A percentile compares a stretch with the other conserved stretches of the same genome.
These are phyloP conservation scores for Allium fistulosum DNA, from an alignment of 106 monocot genomes.

Conservation along the genomic window DNA sequence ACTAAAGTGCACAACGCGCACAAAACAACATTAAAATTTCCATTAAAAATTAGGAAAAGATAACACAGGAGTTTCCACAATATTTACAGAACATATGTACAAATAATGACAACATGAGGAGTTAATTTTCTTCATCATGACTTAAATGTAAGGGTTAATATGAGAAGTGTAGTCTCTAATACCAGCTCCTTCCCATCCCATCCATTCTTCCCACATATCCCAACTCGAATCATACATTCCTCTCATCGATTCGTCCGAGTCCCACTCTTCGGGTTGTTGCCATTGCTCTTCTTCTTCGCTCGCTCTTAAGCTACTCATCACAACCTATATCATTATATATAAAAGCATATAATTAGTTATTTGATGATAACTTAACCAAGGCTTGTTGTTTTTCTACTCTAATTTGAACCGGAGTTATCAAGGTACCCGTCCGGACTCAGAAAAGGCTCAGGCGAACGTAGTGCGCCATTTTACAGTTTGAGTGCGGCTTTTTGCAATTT, in stretches of 20 bases:
- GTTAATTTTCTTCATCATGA: background rate
- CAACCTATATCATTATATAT: conserved; percentile 41
- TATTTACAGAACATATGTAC: too few relatives aligned
- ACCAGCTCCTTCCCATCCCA: conserved; percentile 85
- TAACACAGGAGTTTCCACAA: too few relatives aligned
- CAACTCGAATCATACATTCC: conserved; percentile 50
- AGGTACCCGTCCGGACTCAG: too few relatives aligned
- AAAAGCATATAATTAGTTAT: background rate
- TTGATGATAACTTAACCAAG: background rate
- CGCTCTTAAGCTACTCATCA: conserved; percentile 53
- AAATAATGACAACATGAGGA: too few relatives aligned
- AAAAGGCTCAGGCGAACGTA: too few relatives aligned
- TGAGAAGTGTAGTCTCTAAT: conserved; percentile 64
- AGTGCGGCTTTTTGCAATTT: too few relatives aligned
- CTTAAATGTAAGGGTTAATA: conserved; percentile 66
- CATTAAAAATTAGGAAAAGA: too few relatives aligned
- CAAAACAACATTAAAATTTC: too few relatives aligned
- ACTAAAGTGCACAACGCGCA: too few relatives aligned
- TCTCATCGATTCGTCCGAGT: conserved; percentile 30
- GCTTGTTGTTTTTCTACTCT: background rate
- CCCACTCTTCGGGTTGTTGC: conserved; percentile 15
- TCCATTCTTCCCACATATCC: conserved; percentile 86
- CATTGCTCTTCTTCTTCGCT: conserved; percentile 26
- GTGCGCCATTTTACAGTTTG: too few relatives aligned
- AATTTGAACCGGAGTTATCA: too few relatives aligned